Evolutionary conservation across 139 green algal genomes (phyloP).

Genomic region (Zygnema circumcarinatum): DNA sequence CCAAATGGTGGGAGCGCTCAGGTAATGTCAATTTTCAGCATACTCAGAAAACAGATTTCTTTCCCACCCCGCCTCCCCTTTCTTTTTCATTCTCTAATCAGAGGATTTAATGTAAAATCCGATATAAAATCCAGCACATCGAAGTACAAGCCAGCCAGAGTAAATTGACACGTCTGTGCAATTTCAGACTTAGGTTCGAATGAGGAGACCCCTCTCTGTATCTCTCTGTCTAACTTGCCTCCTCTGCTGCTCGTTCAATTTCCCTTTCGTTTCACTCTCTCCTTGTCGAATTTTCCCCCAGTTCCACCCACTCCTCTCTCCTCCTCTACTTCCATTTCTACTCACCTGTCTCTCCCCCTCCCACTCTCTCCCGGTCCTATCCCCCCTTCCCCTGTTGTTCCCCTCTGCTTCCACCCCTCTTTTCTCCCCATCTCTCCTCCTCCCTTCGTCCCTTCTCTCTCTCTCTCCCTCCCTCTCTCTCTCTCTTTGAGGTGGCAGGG

Average conservation of each 20-base stretch:
- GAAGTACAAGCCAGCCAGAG: too few relatives aligned
- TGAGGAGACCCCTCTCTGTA: too few relatives aligned
- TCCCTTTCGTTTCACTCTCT: too few relatives aligned
- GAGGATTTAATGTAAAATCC: background rate
- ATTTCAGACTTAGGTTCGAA: too few relatives aligned
- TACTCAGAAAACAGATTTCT: background rate
- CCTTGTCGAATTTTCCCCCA: too few relatives aligned
- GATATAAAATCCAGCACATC: too few relatives aligned
- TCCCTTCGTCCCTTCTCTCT: background rate
- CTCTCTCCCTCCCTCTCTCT: too few relatives aligned
- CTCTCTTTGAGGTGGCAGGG: too few relatives aligned
- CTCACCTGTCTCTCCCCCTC: background rate
- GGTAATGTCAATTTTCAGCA: background rate
- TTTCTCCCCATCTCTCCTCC: background rate
- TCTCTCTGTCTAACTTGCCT: too few relatives aligned
- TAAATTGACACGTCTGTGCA: too few relatives aligned
- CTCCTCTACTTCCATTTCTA: background rate
- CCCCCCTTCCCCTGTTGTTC: background rate
- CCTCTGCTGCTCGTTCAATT: too few relatives aligned
- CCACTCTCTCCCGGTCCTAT: background rate
- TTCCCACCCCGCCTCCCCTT: background rate
- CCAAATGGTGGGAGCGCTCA: constrained; percentile 70
- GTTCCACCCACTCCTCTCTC: too few relatives aligned
- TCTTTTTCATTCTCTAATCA: background rate
- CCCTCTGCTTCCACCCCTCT: background rate